Evolutionary conservation across 208 protist genomes (phyloP).

Genomic region (Leptomonas pyrrhocoris): DNA sequence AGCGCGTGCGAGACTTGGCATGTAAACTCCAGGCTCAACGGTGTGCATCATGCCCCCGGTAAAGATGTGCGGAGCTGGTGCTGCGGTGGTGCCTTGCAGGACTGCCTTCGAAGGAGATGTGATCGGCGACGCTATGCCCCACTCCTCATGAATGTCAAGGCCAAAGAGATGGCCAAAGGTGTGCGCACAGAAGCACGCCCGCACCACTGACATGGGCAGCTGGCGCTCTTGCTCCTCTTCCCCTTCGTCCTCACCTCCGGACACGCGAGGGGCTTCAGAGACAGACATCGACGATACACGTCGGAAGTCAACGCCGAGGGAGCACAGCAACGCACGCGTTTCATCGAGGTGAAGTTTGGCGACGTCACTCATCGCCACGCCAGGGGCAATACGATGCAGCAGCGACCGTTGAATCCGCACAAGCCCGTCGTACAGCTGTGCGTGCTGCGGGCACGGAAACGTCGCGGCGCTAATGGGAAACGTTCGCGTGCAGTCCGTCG

Average conservation of each 20-base stretch:
- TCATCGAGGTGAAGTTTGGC: conserved; percentile 33
- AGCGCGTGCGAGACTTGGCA: conserved; percentile 31
- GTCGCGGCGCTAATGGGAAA: conserved; percentile 34
- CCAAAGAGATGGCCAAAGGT: conserved; percentile 62
- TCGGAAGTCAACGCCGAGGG: conserved; percentile 32
- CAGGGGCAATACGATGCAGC: conserved; percentile 30
- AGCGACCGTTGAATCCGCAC: conserved; percentile 47
- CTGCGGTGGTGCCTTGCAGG: background rate
- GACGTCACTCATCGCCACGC: conserved; percentile 32
- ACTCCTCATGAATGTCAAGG: conserved; percentile 61
- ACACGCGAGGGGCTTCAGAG: background rate
- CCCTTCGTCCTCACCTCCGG: background rate
- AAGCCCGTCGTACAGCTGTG: conserved; percentile 40
- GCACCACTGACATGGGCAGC: conserved; percentile 29
- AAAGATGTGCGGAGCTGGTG: conserved; percentile 18
- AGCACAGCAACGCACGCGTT: conserved; percentile 32
- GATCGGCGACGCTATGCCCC: background rate
- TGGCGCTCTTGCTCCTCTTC: conserved; percentile 7
- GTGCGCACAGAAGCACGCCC: conserved; percentile 62
- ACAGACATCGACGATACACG: background rate
- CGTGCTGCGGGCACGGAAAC: conserved; percentile 18
- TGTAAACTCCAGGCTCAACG: conserved; percentile 67
- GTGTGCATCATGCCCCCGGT: conserved; percentile 69
- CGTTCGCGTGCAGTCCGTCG: conserved; percentile 72
- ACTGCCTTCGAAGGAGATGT: background rate